phyloP scores from a whole-genome alignment of 768 basidiomycete genomes.

The Amanita jacksonii region DNA sequence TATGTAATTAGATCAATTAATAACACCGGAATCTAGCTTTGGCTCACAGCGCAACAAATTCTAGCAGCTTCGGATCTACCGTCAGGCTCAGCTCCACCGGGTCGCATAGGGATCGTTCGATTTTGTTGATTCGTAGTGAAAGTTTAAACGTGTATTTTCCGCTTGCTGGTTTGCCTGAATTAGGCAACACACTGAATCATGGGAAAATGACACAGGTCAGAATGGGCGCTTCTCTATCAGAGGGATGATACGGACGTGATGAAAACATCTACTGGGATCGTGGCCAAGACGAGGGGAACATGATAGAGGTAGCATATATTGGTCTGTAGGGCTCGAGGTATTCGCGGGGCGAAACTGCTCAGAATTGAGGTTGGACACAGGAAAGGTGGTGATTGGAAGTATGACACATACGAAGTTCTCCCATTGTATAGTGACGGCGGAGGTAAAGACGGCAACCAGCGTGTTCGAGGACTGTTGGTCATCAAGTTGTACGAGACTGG shows the following conservation, averaged over 20 bases:
- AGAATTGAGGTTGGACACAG: constrained; percentile 2
- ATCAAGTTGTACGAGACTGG: background rate
- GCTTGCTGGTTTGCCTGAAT: constrained; percentile 26
- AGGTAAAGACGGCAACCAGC: constrained; percentile 8
- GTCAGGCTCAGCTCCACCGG: constrained; percentile 35
- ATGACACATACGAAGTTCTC: background rate
- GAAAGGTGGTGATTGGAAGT: constrained; percentile 6
- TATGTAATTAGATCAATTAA: constrained; percentile 3
- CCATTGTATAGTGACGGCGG: constrained; percentile 16
- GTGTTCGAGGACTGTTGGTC: constrained; percentile 5
- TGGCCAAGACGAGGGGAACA: constrained; percentile 36
- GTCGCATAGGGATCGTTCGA: constrained; percentile 44
- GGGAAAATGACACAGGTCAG: background rate
- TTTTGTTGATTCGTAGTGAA: constrained; percentile 41
- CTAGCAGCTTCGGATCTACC: constrained; percentile 44
- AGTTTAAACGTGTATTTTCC: constrained; percentile 47
- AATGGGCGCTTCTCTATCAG: too few relatives aligned
- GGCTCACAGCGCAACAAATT: constrained; percentile 57
- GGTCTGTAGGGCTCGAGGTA: constrained; percentile 17
- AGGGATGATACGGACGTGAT: constrained; percentile 35
- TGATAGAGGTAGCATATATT: constrained; percentile 43
- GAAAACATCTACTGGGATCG: constrained; percentile 36
- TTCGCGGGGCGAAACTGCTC: constrained; percentile 11
- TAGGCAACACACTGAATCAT: constrained; percentile 33
- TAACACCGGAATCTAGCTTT: too few relatives aligned